Evolutionary conservation across 805 yeast species (phyloP), one percentile per base, ranked within the genome.

Genomic region (Teunomyces stri): DNA sequence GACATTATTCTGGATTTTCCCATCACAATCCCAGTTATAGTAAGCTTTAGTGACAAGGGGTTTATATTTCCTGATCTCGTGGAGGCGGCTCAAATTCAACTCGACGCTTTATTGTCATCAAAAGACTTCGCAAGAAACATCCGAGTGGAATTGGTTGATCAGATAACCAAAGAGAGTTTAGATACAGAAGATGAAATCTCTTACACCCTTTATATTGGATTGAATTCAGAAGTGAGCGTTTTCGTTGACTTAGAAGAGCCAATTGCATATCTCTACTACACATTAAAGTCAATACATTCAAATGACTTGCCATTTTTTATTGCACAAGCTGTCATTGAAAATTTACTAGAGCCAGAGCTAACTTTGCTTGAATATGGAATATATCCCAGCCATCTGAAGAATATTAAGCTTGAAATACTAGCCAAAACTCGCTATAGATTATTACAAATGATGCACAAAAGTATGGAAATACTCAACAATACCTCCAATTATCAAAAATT

Each of bases 1-100:
- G 51, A 70, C 7, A 45, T 55, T 36, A 45, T 70, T 18, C 54
- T 51, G 36, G 40, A 37, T n/a, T 37, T 37, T 37, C 40, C 40
- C 9, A 18, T 37, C 15, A n/a, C 5, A 22, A 22, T 37, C 9
- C 40, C 40, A 3, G 40, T 37, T n/a, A n/a, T 22, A 20, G 29
- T 37, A 6, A 22, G 22, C 7, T 61, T 61, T 48, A 68, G 68
- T 6, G 69, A 70, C 49, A 52, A 73, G 9, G 79, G 78, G 1
- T 73, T 81, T 52, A 62, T 66, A 13, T 82, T 84, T 54, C 91
- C 92, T 0, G 96, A 89, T 60, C 58, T 89, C 15, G 78, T 75
- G 1, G 72, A 72, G 37, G 89, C 77, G 4, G 50, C 67, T 3
- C 75, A 72, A 45, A 10, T 48, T 0, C 77, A 73, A 53, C 44